Evolutionary conservation across 1,284 basidiomycete species (phyloP), one percentile per base, ranked within the genome.

Genomic region (Papiliotrema laurentii): DNA sequence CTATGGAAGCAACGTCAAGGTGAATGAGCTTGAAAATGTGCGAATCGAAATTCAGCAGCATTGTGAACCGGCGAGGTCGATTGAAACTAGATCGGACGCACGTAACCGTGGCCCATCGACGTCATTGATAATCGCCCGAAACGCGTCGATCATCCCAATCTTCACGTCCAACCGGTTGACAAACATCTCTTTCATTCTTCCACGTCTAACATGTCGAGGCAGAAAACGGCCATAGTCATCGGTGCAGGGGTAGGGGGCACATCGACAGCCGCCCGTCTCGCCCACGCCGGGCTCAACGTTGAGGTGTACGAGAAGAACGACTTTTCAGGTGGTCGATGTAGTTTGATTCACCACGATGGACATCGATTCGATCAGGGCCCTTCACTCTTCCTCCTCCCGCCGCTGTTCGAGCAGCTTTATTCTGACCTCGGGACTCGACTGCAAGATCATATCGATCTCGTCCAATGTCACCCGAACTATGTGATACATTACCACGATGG

Each of bases 301-400:
- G 75, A 72, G 19, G 69, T 77, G 2, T 65, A 74, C 28, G 75
- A 76, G 59, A 76, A 73, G 71, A 76, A 77, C 50, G 63, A 63
- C 28, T 75, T 72, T 50, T 73, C 74, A 6, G 78, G 78, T 2
- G 79, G 79, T 11, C 64, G 78, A 55, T 80, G 79, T 63, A 76
- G 75, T 50, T 60, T 79, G 49, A 72, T 79, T 40, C 69, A 75
- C 45, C 69, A 76, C 47, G 69, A 75, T 26, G 77, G 77, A 2
- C 76, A 78, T 45, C 58, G 69, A 16, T 72, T 70, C 48, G 68
- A 71, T 44, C 66, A 76, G 60, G 75, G 75, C n/a, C 77, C 77
- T 6, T 76, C 74, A 13, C 69, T 79, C 25, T 71, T 77, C 47
- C 73, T 79, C 44, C 72, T 79, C 46, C 77, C 77, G 2, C 71